A percentile compares a stretch with the other conserved stretches of the same genome.
These are phyloP conservation scores for Physcomitrellopsis africana DNA, from an alignment of 225 moss, liverwort and hornwort genomes.

Conservation along the genomic window DNA sequence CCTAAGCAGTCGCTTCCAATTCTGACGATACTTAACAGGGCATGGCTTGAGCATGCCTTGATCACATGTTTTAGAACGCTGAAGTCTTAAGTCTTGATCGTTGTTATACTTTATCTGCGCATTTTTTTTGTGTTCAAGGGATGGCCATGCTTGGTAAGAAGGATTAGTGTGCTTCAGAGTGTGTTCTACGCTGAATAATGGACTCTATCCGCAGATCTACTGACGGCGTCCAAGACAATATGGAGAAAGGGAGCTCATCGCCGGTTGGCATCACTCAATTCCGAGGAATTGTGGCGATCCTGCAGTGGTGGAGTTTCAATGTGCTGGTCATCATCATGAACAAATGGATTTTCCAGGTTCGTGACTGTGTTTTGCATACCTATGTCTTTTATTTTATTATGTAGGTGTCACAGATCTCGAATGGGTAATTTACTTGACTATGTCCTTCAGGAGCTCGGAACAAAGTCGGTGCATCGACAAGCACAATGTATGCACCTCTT, in stretches of 20 bases:
- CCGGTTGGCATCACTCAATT: conserved; percentile 41
- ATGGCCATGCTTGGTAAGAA: neutral
- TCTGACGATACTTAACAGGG: conserved; percentile 16
- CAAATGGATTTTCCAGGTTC: conserved; percentile 89
- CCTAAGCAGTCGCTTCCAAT: conserved; percentile 24
- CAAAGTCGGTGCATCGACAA: too few species aligned
- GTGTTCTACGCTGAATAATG: neutral
- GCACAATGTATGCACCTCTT: too few species aligned
- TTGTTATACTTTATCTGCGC: too few species aligned
- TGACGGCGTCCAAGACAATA: conserved; percentile 23
- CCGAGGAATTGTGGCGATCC: conserved; percentile 60
- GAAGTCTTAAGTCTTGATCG: too few species aligned
- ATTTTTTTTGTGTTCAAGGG: too few species aligned
- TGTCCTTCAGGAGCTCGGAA: too few species aligned
- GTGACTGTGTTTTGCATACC: neutral
- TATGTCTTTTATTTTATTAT: neutral
- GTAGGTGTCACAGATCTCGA: neutral
- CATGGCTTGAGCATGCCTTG: neutral
- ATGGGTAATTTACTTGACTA: too few species aligned
- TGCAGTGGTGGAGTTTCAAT: conserved; percentile 88
- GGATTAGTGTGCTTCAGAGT: neutral
- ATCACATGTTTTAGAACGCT: too few species aligned
- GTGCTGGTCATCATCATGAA: conserved; percentile 84
- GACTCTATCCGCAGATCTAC: conserved; percentile 21
- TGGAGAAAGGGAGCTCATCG: conserved; percentile 49